Conservation (phyloP, 2,329 filamentous ascomycete genomes). For the Exutisphaerella laricina region DNA sequence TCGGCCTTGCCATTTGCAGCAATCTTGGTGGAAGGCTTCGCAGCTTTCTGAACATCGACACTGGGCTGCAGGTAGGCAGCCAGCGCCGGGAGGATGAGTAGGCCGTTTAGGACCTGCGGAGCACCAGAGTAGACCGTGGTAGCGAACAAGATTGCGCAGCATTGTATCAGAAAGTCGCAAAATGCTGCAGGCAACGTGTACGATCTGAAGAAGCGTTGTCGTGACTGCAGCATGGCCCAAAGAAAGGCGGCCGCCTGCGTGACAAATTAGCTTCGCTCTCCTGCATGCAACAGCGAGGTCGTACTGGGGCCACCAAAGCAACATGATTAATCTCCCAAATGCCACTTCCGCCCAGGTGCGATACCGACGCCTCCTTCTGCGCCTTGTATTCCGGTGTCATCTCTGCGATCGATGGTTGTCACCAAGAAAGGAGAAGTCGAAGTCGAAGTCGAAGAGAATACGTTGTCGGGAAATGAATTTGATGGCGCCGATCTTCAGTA, state of each 20-base stretch:
- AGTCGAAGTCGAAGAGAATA: neutral
- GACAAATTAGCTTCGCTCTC: conserved; percentile 24
- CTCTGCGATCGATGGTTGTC: conserved; percentile 3
- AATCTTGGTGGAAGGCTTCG: conserved; percentile 19
- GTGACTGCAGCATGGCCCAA: conserved; percentile 83
- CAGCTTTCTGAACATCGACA: conserved; percentile 32
- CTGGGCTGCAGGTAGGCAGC: conserved; percentile 41
- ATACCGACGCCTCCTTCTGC: conserved; percentile 92
- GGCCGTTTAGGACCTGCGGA: conserved; percentile 66
- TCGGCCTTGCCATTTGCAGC: conserved; percentile 17
- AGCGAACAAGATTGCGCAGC: conserved; percentile 73
- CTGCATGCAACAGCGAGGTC: conserved; percentile 31
- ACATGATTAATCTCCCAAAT: conserved; percentile 83
- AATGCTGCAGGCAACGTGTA: conserved; percentile 63
- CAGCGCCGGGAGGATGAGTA: conserved; percentile 67
- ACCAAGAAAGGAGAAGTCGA: too few species aligned
- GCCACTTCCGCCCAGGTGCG: conserved; percentile 76
- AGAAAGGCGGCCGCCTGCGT: conserved; percentile 70
- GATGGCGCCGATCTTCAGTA: neutral
- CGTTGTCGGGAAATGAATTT: conserved; percentile 4
- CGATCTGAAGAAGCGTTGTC: conserved; percentile 74
- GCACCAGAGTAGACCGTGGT: conserved; percentile 76
- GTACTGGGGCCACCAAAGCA: conserved; percentile 77
- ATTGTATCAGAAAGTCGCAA: conserved; percentile 84
- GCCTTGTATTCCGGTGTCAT: conserved; percentile 66